Percentiles rank a stretch among this genome's conserved stretches.
These are phyloP conservation scores for Margaritispora aquatica DNA, from an alignment of 495 filamentous ascomycete genomes.

Conservation along the genomic window DNA sequence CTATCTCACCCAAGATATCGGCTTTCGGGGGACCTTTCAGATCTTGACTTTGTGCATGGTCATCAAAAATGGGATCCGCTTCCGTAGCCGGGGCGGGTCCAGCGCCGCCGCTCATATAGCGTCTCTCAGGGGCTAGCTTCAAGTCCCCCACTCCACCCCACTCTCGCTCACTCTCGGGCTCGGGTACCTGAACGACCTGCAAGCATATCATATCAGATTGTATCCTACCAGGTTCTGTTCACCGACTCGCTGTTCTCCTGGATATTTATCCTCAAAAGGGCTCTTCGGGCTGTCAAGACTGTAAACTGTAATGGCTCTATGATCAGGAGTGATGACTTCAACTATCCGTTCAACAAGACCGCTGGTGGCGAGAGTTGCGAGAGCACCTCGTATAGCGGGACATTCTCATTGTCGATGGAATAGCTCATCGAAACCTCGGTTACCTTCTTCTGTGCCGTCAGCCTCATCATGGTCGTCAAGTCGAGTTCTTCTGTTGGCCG, in stretches of 20 bases:
- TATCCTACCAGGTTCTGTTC: neutral
- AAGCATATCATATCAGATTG: neutral
- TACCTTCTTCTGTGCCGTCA: neutral
- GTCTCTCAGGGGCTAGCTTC: neutral
- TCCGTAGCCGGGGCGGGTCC: neutral
- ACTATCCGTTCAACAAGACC: neutral
- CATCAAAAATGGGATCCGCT: neutral
- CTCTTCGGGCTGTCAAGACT: no score
- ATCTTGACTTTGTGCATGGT: no score
- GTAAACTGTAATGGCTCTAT: no score
- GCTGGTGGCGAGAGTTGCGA: neutral
- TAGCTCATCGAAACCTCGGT: neutral
- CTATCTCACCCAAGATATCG: no score
- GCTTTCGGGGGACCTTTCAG: no score
- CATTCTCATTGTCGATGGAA: neutral
- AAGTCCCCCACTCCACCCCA: neutral
- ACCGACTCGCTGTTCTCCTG: no score
- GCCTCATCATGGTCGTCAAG: neutral
- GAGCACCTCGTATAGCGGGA: neutral
- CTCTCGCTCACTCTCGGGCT: no score
- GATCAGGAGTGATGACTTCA: no score
- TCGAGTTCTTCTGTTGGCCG: neutral
- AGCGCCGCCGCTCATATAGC: neutral
- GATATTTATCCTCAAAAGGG: no score
- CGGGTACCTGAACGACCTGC: neutral